Evolutionary conservation across 2,329 filamentous ascomycete genomes (phyloP).

Genomic region (Trichoderma harzianum): DNA sequence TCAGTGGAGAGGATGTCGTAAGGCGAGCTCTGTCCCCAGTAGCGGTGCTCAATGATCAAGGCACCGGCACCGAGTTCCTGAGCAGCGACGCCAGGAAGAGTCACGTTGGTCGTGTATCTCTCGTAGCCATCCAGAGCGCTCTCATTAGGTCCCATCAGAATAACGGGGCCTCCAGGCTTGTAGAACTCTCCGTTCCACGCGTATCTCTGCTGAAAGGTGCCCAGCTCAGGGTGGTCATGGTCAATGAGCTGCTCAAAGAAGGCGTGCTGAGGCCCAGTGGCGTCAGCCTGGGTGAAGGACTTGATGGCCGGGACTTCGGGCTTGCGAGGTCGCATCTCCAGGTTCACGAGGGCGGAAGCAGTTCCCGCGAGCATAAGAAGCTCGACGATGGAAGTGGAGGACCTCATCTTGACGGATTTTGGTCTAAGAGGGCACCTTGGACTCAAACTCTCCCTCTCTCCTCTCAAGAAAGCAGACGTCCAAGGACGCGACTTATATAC

Average conservation of each 20-base stretch:
- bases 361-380: constrained; percentile 9
- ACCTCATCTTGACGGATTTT: constrained; percentile 6
- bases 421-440: neutral
- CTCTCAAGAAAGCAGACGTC: neutral
- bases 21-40: constrained; percentile 73
- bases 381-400: neutral
- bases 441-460: neutral
- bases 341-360: neutral
- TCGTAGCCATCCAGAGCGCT: constrained; percentile 55
- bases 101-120: constrained; percentile 66
- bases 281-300: neutral
- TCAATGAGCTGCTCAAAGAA: constrained; percentile 56
- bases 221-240: constrained; percentile 53
- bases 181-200: constrained; percentile 77
- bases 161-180: constrained; percentile 73
- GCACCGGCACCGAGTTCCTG: constrained; percentile 66
- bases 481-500: constrained; percentile 1
- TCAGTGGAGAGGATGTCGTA: constrained; percentile 59
- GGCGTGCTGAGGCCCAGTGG: neutral
- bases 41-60: constrained; percentile 77
- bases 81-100: constrained; percentile 63
- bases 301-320: neutral
- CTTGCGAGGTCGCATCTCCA: neutral
- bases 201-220: constrained; percentile 67
- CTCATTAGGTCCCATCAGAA: constrained; percentile 66